Evolutionary conservation across 2,329 filamentous ascomycete species (phyloP).

Genomic region (Diaporthe eres): DNA sequence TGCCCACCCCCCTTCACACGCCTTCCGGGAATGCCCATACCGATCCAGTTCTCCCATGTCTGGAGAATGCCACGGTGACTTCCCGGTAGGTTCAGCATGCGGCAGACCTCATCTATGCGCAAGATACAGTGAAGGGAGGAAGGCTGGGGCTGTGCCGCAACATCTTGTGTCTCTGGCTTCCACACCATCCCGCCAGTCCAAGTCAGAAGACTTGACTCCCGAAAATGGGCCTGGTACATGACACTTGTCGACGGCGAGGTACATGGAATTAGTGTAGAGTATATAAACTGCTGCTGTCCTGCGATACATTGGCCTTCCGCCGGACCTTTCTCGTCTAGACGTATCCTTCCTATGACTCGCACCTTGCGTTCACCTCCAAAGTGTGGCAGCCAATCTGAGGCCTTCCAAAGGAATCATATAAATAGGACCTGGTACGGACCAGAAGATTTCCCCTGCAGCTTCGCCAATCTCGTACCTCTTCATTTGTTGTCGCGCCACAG

Average conservation of each 20-base stretch:
- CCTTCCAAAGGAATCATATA: conserved; percentile 22
- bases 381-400: conserved; percentile 29
- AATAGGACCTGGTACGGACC: conserved; percentile 11
- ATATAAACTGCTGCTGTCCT: conserved; percentile 32
- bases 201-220: conserved; percentile 46
- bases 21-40: conserved; percentile 45
- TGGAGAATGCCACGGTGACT: conserved; percentile 38
- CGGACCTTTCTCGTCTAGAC: neutral
- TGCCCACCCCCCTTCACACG: conserved; percentile 43
- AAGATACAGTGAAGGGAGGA: conserved; percentile 23
- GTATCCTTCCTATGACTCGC: conserved; percentile 29
- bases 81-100: conserved; percentile 43
- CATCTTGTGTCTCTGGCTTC: conserved; percentile 41
- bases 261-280: conserved; percentile 34
- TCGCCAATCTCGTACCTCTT: conserved; percentile 24
- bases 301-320: conserved; percentile 26
- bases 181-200: conserved; percentile 47
- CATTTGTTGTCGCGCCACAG: neutral
- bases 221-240: conserved; percentile 38
- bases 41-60: conserved; percentile 19
- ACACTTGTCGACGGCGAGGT: conserved; percentile 33
- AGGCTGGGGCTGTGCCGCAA: conserved; percentile 34
- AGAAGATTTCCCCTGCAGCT: conserved; percentile 1
- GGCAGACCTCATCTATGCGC: neutral
- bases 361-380: conserved; percentile 17